Evolutionary conservation across 164 flowering plant species (phyloP), one percentile per base, ranked within the genome.

Genomic region (Tinospora cordifolia): DNA sequence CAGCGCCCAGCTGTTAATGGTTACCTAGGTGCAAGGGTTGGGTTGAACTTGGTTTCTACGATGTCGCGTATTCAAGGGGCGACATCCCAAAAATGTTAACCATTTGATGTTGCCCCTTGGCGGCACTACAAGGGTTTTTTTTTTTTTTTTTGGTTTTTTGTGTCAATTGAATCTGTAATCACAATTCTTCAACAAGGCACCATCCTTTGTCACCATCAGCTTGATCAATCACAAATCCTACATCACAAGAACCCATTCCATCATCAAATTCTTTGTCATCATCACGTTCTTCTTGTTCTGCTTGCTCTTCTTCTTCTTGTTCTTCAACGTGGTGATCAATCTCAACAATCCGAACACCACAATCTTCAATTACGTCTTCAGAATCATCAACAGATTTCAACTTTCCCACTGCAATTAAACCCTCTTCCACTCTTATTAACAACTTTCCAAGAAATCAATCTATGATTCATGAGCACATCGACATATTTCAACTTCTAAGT

Each of bases 131-230:
- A n/a, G n/a, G n/a, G n/a, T n/a, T n/a, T n/a, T n/a, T n/a, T n/a
- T n/a, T n/a, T n/a, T n/a, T n/a, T n/a, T n/a, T n/a, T n/a, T n/a
- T n/a, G n/a, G n/a, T n/a, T n/a, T n/a, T n/a, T n/a, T n/a, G n/a
- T n/a, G n/a, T n/a, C n/a, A n/a, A 51, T 51, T 51, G 13, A 65
- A 17, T 65, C 67, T 19, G 51, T 68, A 47, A 25, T 73, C 71
- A 77, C 63, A 68, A 26, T 49, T 82, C 85, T 64, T 69, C 85
- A 46, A 87, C 87, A 54, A 88, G 39, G 75, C 89, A 88, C 93
- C 90, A 88, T 58, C 71, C 86, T 40, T 84, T 85, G 60, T 83
- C 90, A 19, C 62, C 90, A 46, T 80, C 90, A 13, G 62, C 70
- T 49, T 73, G 76, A 17, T 81, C 85, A 76, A 77, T 69, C 68